Conservation (phyloP, 257 asterid species). For the Dorcoceras hygrometricum region DNA sequence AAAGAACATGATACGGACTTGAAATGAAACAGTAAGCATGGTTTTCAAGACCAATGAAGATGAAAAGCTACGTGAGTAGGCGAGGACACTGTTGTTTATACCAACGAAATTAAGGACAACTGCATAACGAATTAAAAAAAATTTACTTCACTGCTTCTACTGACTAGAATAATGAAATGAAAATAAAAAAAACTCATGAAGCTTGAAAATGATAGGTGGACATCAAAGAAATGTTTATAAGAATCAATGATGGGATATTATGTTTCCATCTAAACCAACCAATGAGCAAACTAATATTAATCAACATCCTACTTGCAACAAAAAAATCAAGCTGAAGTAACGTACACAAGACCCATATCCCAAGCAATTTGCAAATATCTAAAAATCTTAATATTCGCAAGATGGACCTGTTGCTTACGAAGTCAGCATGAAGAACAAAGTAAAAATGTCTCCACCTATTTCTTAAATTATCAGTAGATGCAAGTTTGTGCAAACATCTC, state of each 20-base stretch:
- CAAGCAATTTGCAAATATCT: not conserved
- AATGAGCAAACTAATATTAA: not conserved
- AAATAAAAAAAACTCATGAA: not conserved
- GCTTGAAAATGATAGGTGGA: not conserved
- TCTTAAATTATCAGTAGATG: not conserved
- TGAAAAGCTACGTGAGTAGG: not conserved
- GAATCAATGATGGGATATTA: not conserved
- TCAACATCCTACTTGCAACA: not conserved
- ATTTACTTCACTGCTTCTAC: slow-evolving; percentile 5
- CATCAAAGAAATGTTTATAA: not conserved
- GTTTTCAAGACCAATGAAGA: not conserved
- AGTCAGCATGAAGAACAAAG: not conserved
- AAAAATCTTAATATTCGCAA: not conserved
- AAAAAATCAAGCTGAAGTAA: not conserved
- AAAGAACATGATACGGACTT: not conserved
- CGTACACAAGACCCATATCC: not conserved
- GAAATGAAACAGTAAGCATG: slow-evolving; percentile 1
- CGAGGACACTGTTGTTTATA: not conserved
- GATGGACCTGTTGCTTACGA: not conserved
- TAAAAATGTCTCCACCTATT: not conserved
- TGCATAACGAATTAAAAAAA: not conserved
- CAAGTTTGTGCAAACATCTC: not conserved
- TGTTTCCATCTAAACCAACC: not conserved
- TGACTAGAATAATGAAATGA: not conserved
- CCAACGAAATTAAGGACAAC: not conserved